Evolutionary conservation across 176 grass and related monocot species (phyloP).

Genomic region (Otatea glauca): DNA sequence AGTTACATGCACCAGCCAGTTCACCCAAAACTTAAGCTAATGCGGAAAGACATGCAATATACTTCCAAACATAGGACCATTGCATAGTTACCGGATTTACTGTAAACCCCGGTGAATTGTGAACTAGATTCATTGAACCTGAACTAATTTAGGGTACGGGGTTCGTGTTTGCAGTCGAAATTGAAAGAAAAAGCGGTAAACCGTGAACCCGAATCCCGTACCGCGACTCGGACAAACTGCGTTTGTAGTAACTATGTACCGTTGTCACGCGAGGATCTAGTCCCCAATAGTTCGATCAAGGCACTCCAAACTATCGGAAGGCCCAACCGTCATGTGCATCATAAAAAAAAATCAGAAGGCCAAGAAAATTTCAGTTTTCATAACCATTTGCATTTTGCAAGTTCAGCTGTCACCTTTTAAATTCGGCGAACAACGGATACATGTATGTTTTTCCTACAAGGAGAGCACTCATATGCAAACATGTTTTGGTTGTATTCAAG

Average conservation of each 20-base stretch:
- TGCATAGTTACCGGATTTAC: not conserved
- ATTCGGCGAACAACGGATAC: not conserved
- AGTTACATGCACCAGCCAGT: too few species aligned
- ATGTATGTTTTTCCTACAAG: not conserved
- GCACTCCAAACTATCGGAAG: not conserved
- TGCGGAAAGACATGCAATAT: not conserved
- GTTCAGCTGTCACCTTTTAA: not conserved
- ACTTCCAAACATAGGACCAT: not conserved
- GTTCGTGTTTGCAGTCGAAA: too few species aligned
- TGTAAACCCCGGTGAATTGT: too few species aligned
- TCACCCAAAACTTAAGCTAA: too few species aligned
- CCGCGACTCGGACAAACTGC: too few species aligned
- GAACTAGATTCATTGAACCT: too few species aligned
- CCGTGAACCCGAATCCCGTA: too few species aligned
- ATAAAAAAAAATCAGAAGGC: not conserved
- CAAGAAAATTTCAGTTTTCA: not conserved
- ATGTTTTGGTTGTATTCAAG: constrained; percentile 23
- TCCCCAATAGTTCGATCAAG: not conserved
- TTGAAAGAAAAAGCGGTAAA: too few species aligned
- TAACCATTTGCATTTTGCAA: not conserved
- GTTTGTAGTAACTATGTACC: too few species aligned
- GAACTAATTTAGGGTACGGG: too few species aligned
- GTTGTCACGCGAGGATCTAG: not conserved
- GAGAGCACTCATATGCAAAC: not conserved
- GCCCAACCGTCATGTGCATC: not conserved